Evolutionary conservation across 192 early-diverging fungal genomes (phyloP), one percentile per base, ranked within the genome.

Genomic region (Coemansia javaensis): DNA sequence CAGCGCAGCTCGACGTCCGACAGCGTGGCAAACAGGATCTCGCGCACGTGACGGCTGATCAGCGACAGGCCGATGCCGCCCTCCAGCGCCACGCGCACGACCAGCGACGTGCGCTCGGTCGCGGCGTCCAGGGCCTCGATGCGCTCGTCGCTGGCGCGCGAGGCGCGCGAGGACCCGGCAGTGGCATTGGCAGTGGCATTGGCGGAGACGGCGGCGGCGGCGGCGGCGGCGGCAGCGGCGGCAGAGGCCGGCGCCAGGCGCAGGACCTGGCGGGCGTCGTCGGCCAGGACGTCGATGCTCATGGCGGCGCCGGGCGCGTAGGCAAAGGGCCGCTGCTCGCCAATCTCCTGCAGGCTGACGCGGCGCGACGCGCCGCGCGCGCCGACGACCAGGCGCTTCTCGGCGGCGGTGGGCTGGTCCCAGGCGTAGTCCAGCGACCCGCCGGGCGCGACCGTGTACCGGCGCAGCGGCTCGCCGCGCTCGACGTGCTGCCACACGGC

Each of bases 31-130:
- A 95, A 98, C 7, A 88, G 65, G 10, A 98, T 67, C 80, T 98
- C 96, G 74, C 89, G 82, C 63, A 88, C 71, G 16, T 80, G 54
- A 36, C 78, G 70, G 66, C 84, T 89, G 31, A 99, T 81, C 12
- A 99, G 47, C 4, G 96, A 99, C 14, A 97, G 68, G 44, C 96
- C 96, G 47, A 99, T 88, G 1, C 71, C 71, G 10, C 91, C 85
- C 47, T 86, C 86, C 17, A 98, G 63, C 20, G 82, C 80, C 4
- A 97, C 51, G 30, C 85, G 77, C 55, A 91, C 81, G 13, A 74
- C 81, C 37, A 84, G 44, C 24, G 44, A 40, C 14, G 64, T 66
- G 33, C 55, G 56, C 23, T 75, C 64, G 43, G 63, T 48, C 0
- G 49, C 44, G 6, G 49, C 48, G 9, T 53, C 57, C 4, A 73